Evolutionary conservation across 495 filamentous ascomycete genomes (phyloP).

Genomic region (Penicillium desertorum): DNA sequence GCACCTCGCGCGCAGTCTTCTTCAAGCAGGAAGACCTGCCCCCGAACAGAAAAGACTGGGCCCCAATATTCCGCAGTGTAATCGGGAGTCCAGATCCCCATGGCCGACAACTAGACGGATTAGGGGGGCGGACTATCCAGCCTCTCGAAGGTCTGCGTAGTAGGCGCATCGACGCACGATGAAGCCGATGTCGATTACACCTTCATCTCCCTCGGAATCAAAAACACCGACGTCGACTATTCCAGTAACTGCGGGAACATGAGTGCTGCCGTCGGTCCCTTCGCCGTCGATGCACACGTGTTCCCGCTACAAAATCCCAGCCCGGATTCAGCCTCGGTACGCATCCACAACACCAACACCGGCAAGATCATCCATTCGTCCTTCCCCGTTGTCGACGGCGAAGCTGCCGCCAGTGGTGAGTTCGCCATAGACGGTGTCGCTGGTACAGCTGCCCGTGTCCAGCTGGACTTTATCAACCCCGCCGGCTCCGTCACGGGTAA

Average conservation of each 20-base stretch:
- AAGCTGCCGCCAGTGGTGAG: constrained; percentile 51
- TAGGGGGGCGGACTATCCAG: constrained; percentile 68
- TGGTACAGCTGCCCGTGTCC: constrained; percentile 55
- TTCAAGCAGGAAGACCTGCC: constrained; percentile 57
- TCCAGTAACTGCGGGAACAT: constrained; percentile 77
- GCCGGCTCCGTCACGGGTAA: constrained; percentile 67
- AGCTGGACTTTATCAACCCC: constrained; percentile 63
- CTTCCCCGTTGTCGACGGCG: constrained; percentile 49
- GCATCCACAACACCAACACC: constrained; percentile 57
- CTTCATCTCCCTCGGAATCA: constrained; percentile 66
- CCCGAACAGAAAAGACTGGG: constrained; percentile 48
- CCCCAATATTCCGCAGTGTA: constrained; percentile 54
- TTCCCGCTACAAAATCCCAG: constrained; percentile 17
- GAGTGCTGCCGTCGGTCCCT: constrained; percentile 65
- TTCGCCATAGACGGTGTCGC: constrained; percentile 69
- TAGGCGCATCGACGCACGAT: constrained; percentile 45
- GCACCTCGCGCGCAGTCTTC: constrained; percentile 68
- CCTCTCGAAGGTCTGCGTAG: constrained; percentile 69
- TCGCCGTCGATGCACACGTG: constrained; percentile 57
- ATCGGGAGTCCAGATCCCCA: constrained; percentile 70
- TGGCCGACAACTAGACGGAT: constrained; percentile 68
- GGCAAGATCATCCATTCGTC: constrained; percentile 49
- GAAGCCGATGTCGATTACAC: constrained; percentile 71
- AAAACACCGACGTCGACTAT: constrained; percentile 57
- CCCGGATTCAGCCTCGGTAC: constrained; percentile 33